phyloP scores from a whole-genome alignment of 129 eudicot species.

The Pulicaria dysenterica region DNA sequence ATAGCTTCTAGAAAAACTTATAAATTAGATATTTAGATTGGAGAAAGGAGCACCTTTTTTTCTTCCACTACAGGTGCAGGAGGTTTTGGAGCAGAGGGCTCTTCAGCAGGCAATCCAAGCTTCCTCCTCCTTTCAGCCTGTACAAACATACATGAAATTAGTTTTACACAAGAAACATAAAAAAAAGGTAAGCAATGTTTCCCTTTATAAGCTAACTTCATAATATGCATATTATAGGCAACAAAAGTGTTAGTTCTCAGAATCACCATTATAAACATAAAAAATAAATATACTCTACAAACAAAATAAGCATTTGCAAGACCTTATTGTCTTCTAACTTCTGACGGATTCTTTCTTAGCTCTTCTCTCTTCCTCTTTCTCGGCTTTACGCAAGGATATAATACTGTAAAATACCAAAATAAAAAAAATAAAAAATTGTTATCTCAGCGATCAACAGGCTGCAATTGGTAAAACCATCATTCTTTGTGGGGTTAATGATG shows the following conservation, averaged over 20 bases:
- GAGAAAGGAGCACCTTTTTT: conserved; percentile 59
- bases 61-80: conserved; percentile 83
- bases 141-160: conserved; percentile 1
- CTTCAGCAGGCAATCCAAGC: conserved; percentile 91
- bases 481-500: no score
- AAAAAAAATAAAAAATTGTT: no score
- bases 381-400: conserved; percentile 82
- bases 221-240: not conserved
- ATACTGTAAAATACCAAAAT: conserved; percentile 45
- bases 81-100: conserved; percentile 64
- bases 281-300: not conserved
- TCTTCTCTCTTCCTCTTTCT: conserved; percentile 86
- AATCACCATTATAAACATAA: not conserved
- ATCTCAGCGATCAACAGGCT: no score
- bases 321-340: conserved; percentile 95
- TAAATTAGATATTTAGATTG: not conserved
- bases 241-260: not conserved
- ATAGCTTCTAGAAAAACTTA: not conserved
- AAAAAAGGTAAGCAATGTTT: not conserved
- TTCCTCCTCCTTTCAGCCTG: conserved; percentile 95
- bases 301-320: conserved; percentile 9
- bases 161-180: not conserved
- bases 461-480: no score
- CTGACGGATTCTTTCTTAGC: conserved; percentile 83
- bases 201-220: not conserved